Percentiles rank a stretch among this genome's conserved stretches.
Evolutionary conservation across 495 filamentous ascomycete species (phyloP).

Genomic region (Beverwykella pulmonaria): DNA sequence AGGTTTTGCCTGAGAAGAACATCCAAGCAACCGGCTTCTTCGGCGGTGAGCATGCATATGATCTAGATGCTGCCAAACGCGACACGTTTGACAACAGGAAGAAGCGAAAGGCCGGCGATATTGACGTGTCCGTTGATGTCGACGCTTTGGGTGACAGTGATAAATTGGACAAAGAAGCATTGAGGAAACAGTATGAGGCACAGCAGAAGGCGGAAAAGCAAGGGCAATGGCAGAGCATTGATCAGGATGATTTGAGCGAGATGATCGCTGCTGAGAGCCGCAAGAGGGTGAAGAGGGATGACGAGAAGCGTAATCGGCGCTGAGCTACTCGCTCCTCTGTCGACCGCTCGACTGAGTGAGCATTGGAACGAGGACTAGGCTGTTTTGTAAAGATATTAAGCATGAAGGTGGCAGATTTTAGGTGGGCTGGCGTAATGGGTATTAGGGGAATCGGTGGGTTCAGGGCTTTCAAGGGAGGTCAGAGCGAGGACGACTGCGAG

Average conservation of each 20-base stretch:
- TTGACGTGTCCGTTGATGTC: constrained; percentile 87
- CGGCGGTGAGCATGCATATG: constrained; percentile 89
- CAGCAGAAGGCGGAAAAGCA: constrained; percentile 68
- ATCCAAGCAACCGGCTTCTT: constrained; percentile 89
- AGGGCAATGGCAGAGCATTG: constrained; percentile 63
- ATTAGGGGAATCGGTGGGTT: neutral
- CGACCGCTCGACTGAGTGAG: neutral
- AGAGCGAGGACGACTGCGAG: neutral
- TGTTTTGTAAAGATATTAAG: constrained; percentile 23
- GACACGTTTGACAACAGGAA: constrained; percentile 73
- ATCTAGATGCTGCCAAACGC: constrained; percentile 61
- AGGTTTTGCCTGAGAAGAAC: constrained; percentile 85
- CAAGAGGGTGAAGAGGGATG: constrained; percentile 84
- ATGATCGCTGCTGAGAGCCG: constrained; percentile 95
- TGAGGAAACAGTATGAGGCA: constrained; percentile 75
- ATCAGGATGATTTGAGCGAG: constrained; percentile 91
- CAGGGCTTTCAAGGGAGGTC: neutral
- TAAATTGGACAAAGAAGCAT: constrained; percentile 67
- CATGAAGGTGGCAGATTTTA: neutral
- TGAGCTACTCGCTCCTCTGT: constrained; percentile 20
- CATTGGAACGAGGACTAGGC: constrained; percentile 11
- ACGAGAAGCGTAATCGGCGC: constrained; percentile 65
- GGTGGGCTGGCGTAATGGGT: neutral
- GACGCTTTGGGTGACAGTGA: constrained; percentile 71
- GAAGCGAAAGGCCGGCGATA: constrained; percentile 92